Evolutionary conservation across 2,329 filamentous ascomycete species (phyloP), one percentile per base, ranked within the genome.

Genomic region (Pseudogymnoascus sp.): DNA sequence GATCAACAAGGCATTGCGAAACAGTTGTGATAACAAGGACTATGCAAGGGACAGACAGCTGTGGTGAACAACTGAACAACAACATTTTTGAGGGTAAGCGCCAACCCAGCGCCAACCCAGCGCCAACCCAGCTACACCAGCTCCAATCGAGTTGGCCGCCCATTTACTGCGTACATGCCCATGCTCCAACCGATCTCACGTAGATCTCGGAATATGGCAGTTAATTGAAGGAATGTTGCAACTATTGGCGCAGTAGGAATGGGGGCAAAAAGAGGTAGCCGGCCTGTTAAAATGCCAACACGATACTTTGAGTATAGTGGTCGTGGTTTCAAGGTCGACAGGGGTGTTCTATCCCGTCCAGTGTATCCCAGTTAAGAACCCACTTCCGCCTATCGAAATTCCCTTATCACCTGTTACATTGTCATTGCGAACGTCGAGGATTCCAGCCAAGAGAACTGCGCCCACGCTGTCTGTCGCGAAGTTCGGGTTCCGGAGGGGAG

Each of bases 281-380:
- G 16, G 10, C 47, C 47, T 56, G 28, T 56, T 31, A 56, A 33
- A 56, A 33, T 33, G 8, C 25, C n/a, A 56, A 12, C 47, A 18
- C n/a, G 47, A 1, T 18, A 31, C 47, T 56, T 12, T 33, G 8
- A 12, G 3, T 56, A 56, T 12, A 56, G 47, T 56, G 47, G 47
- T 18, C 47, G 25, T 53, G 25, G 47, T 56, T 56, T 56, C 47
- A 56, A 56, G 47, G 28, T 56, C n/a, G 47, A 56, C 47, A 56
- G 47, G 47, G 47, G 47, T 56, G 47, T 31, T 56, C 47, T 18
- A 56, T 56, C n/a, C 47, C 8, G 25, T 56, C 16, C 47, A 56
- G 10, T 18, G 28, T 31, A 10, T 40, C 47, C 47, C 47, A 33
- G 47, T 56, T 56, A 56, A 56, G 47, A 18, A 56, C 14, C 47